These are phyloP conservation scores for Pythium volutum DNA, from an alignment of 352 stramenopile genomes.

Conservation along the genomic window DNA sequence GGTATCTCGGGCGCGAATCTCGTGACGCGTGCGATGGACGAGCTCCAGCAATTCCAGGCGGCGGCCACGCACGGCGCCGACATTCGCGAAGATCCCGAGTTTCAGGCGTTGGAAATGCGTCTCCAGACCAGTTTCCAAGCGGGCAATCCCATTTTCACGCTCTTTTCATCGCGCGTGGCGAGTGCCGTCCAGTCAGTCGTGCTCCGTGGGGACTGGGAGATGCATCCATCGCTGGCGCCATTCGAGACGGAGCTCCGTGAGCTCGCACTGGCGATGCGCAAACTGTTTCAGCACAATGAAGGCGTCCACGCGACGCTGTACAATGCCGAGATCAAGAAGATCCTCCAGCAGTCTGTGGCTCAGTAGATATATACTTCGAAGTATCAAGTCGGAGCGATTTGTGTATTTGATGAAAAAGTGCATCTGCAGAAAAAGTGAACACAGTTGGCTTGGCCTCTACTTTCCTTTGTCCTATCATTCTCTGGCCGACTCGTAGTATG, in stretches of 20 bases:
- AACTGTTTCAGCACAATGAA: slow-evolving; percentile 70
- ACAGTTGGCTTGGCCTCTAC: too few species aligned
- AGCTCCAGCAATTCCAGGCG: slow-evolving; percentile 19
- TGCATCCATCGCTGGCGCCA: slow-evolving; percentile 50
- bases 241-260: slow-evolving; percentile 46
- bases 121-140: slow-evolving; percentile 39
- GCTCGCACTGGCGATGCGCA: slow-evolving; percentile 29
- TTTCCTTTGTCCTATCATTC: too few species aligned
- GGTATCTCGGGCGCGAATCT: slow-evolving; percentile 50
- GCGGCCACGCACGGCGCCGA: slow-evolving; percentile 17
- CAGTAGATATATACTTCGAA: neutral
- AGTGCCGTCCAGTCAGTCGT: slow-evolving; percentile 30
- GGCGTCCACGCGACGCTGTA: slow-evolving; percentile 58
- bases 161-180: slow-evolving; percentile 48
- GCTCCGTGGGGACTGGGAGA: slow-evolving; percentile 17
- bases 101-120: slow-evolving; percentile 40
- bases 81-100: slow-evolving; percentile 21
- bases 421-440: too few species aligned
- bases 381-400: neutral
- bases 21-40: slow-evolving; percentile 43
- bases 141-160: slow-evolving; percentile 52
- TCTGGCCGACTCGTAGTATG: too few species aligned
- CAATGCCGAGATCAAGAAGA: slow-evolving; percentile 36
- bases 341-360: neutral
- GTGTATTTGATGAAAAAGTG: neutral